Conservation (phyloP, 2,329 filamentous ascomycete genomes). For the Hypoxylon sp. region DNA sequence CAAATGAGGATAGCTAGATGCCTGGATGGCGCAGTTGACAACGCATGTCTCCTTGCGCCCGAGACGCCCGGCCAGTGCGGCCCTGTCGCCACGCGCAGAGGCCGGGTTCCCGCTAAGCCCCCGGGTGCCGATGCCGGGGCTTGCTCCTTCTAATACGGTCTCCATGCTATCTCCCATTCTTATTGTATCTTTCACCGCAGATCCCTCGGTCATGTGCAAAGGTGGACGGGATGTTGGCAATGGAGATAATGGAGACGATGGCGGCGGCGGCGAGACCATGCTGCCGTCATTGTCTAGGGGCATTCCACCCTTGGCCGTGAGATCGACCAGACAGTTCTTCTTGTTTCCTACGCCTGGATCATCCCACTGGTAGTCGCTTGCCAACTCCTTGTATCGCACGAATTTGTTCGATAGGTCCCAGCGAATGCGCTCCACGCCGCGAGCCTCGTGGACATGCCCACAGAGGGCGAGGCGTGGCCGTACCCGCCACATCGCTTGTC, state of each 20-base stretch:
- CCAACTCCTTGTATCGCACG: constrained; percentile 59
- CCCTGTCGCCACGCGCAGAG: constrained; percentile 57
- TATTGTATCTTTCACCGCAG: neutral
- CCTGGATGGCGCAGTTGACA: constrained; percentile 83
- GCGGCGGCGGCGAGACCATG: constrained; percentile 10
- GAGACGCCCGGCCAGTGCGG: constrained; percentile 57
- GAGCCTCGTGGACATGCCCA: constrained; percentile 77
- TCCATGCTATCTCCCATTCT: neutral
- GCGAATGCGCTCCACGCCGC: constrained; percentile 71
- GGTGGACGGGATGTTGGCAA: constrained; percentile 6
- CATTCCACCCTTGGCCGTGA: constrained; percentile 61
- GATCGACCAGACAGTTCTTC: constrained; percentile 73
- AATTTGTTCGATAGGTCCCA: constrained; percentile 66
- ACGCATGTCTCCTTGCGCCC: constrained; percentile 77
- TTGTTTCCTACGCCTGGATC: constrained; percentile 67
- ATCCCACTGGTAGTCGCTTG: constrained; percentile 61
- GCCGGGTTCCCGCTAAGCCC: constrained; percentile 58
- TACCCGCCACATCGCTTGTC: constrained; percentile 68
- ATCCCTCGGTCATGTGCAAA: neutral
- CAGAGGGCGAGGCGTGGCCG: constrained; percentile 75
- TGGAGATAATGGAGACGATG: neutral
- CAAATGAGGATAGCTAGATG: constrained; percentile 72
- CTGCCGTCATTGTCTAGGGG: constrained; percentile 63
- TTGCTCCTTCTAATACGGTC: constrained; percentile 24
- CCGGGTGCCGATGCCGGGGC: constrained; percentile 50